phyloP scores from a whole-genome alignment of 306 rosid species.

The Styphnolobium japonicum region DNA sequence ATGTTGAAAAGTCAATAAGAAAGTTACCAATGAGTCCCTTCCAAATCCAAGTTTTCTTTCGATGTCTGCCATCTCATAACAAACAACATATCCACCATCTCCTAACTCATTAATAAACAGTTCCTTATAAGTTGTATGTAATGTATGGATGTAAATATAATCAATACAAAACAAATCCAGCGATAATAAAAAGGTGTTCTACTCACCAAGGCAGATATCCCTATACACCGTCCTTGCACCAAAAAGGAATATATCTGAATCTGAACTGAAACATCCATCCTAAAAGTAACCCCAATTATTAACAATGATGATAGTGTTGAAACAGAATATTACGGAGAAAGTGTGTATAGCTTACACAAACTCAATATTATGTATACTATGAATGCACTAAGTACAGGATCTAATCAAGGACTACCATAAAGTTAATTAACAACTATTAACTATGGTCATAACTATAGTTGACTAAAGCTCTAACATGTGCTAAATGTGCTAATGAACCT shows the following conservation, averaged over 20 bases:
- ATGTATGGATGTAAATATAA: neutral
- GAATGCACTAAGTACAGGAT: no score
- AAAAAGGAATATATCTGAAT: constrained; percentile 83
- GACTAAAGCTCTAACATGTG: no score
- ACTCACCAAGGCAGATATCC: constrained; percentile 82
- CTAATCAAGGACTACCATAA: no score
- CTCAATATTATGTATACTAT: no score
- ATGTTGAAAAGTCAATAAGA: constrained; percentile 12
- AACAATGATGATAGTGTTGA: no score
- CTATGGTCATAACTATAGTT: no score
- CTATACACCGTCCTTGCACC: constrained; percentile 81
- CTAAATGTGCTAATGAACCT: no score
- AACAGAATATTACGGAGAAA: no score
- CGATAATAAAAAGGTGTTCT: neutral
- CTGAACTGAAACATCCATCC: constrained; percentile 86
- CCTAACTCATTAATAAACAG: constrained; percentile 48
- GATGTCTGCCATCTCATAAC: constrained; percentile 78
- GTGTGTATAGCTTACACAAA: no score
- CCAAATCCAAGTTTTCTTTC: constrained; percentile 75
- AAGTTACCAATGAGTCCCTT: constrained; percentile 76
- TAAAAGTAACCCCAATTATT: constrained; percentile 20
- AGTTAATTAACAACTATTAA: no score
- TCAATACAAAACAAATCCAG: neutral
- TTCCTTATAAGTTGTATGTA: constrained; percentile 16
- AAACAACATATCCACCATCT: constrained; percentile 68